Base-by-base conservation (phyloP, 1,284 basidiomycete species). In the Pyrrhoderma lamaoense region DNA sequence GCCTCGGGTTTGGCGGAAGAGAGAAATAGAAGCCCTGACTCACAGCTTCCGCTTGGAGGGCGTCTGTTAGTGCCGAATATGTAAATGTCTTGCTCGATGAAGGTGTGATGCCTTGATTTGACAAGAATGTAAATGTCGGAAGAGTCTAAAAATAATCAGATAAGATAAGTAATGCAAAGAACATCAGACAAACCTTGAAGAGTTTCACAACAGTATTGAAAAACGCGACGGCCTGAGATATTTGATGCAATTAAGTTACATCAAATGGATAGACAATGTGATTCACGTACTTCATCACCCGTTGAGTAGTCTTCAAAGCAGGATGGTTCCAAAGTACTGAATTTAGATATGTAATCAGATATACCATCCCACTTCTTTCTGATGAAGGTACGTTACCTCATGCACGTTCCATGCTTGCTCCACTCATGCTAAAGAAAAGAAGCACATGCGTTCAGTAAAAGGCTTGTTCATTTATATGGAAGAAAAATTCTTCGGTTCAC, bases 401-500 rank as follows among this genome's bases (percentile, higher is more conserved):
- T 77, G 64, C 87, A 89, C 1, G 86, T 89, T n/a, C 86, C 86
- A 60, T 89, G 86, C 19, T 68, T 77, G 23, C 68, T 57, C 85
- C 82, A 87, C 64, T 85, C 84, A 56, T 86, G 83, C 79, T 80
- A 50, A 53, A 64, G 42, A 19, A 51, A 47, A 45, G 55, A 40
- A 18, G 14, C 4, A 54, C 55, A 52, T 37, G 36, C 22, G 21
- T 38, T 48, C 7, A 35, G 25, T 19, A 13, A 21, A 25, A 56
- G 35, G 35, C 11, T 37, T 37, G 35, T 37, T 75, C n/a, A n/a
- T n/a, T n/a, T n/a, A n/a, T n/a, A n/a, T n/a, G n/a, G n/a, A n/a
- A n/a, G n/a, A n/a, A n/a, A n/a, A n/a, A n/a, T n/a, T n/a, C n/a
- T n/a, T n/a, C n/a, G n/a, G n/a, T n/a, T 27, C 56, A 82, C 83